These are phyloP conservation scores for Raphidocelis subcapitata DNA, from an alignment of 139 green algal species.

Conservation along the genomic window DNA sequence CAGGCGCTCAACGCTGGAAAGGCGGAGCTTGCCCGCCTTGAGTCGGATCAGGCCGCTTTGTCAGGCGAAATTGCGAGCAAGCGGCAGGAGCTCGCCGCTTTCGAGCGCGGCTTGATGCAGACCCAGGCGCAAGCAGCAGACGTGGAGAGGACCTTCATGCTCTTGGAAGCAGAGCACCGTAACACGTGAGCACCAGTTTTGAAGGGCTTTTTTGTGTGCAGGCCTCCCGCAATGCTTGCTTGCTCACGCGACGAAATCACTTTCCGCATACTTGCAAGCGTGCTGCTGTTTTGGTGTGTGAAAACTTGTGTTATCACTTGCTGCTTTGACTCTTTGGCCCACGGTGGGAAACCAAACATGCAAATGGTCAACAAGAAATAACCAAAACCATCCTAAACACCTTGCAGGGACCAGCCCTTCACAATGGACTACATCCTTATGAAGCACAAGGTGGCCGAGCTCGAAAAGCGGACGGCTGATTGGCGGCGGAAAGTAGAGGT, in stretches of 20 bases:
- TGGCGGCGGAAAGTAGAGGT: constrained; percentile 79
- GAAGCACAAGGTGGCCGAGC: constrained; percentile 63
- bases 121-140: constrained; percentile 9
- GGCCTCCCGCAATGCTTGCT: neutral
- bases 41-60: constrained; percentile 53
- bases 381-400: too few species aligned
- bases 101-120: constrained; percentile 45
- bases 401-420: constrained; percentile 65
- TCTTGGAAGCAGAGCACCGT: constrained; percentile 60
- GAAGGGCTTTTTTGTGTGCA: neutral
- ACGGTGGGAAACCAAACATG: too few species aligned
- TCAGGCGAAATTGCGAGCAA: constrained; percentile 38
- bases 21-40: too few species aligned
- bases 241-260: too few species aligned
- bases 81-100: constrained; percentile 39
- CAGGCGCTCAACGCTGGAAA: constrained; percentile 80
- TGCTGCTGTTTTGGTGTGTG: neutral
- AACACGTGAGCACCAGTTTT: constrained; percentile 57
- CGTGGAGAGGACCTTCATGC: constrained; percentile 36
- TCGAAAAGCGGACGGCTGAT: constrained; percentile 64
- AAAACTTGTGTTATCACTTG: neutral
- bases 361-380: too few species aligned
- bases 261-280: neutral
- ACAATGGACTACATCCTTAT: constrained; percentile 89
- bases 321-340: neutral